A percentile compares a stretch with the other conserved stretches of the same genome.
Conservation (phyloP, 495 filamentous ascomycete genomes). For the Aspergillus sparsus region DNA sequence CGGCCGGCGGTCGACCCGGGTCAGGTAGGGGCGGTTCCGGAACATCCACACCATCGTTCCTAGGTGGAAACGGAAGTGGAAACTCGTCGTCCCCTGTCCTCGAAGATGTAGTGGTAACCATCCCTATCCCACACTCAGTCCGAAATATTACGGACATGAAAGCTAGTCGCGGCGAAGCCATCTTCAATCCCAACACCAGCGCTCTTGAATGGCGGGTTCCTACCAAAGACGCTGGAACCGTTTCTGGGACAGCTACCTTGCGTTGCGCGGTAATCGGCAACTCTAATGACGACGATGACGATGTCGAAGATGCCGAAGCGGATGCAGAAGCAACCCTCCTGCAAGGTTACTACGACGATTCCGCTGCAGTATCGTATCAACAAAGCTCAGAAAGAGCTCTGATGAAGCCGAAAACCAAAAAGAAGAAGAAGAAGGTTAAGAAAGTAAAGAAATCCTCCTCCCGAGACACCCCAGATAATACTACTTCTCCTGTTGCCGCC, state of each 20-base stretch:
- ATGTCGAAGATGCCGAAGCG: constrained; percentile 43
- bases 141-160: constrained; percentile 85
- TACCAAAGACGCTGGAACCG: constrained; percentile 61
- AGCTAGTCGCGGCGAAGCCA: constrained; percentile 80
- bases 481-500: constrained; percentile 16
- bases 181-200: constrained; percentile 69
- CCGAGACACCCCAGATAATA: neutral
- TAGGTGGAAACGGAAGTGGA: constrained; percentile 53
- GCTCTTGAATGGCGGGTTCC: constrained; percentile 83
- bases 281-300: constrained; percentile 57
- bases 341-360: constrained; percentile 59
- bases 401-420: constrained; percentile 41
- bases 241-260: constrained; percentile 68
- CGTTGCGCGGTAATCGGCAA: constrained; percentile 78
- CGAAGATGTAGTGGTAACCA: constrained; percentile 76
- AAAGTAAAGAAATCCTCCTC: constrained; percentile 42
- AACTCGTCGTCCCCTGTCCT: constrained; percentile 57
- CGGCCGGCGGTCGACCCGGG: constrained; percentile 36
- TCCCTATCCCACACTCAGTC: constrained; percentile 79
- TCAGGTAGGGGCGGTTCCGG: constrained; percentile 48
- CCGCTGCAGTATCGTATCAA: constrained; percentile 45
- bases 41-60: constrained; percentile 61
- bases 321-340: constrained; percentile 46
- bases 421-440: constrained; percentile 44
- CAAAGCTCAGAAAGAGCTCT: constrained; percentile 27